Conservation (phyloP, 208 protist genomes). For the Acanthamoeba healyi region DNA sequence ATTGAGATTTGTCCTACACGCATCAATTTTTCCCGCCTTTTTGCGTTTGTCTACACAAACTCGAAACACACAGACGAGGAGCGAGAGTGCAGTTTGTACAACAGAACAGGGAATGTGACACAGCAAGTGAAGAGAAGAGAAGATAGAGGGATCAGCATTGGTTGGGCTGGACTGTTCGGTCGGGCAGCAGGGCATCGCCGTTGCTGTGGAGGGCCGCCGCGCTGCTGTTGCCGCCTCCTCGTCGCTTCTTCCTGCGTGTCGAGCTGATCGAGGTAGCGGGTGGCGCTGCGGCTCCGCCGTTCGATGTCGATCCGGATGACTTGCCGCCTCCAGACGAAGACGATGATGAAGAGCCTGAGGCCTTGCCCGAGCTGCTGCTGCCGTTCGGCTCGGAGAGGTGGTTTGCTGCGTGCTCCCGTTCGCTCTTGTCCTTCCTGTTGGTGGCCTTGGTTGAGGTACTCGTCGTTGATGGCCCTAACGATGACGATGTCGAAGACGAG, state of each 20-base stretch:
- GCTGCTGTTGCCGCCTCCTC: neutral
- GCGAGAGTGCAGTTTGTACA: too few species aligned
- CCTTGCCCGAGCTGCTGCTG: neutral
- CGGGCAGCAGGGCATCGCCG: neutral
- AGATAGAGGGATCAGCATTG: conserved; percentile 29
- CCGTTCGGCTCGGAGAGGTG: neutral
- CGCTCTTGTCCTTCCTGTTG: neutral
- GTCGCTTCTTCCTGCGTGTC: conserved; percentile 36
- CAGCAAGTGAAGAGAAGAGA: neutral
- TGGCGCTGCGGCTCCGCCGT: neutral
- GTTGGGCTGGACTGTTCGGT: conserved; percentile 55
- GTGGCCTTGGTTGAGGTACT: neutral
- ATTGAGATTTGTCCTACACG: too few species aligned
- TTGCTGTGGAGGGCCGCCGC: neutral
- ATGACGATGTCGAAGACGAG: too few species aligned
- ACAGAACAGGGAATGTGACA: too few species aligned
- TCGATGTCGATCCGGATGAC: neutral
- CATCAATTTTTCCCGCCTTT: too few species aligned
- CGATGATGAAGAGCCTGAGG: too few species aligned
- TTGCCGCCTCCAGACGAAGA: too few species aligned
- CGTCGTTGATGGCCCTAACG: too few species aligned
- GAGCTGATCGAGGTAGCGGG: neutral
- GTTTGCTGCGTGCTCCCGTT: neutral
- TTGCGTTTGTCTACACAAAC: too few species aligned
- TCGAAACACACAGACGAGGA: too few species aligned